Evolutionary conservation across 805 yeast genomes (phyloP), one percentile per base, ranked within the genome.

Genomic region (Metschnikowia kofuensis): DNA sequence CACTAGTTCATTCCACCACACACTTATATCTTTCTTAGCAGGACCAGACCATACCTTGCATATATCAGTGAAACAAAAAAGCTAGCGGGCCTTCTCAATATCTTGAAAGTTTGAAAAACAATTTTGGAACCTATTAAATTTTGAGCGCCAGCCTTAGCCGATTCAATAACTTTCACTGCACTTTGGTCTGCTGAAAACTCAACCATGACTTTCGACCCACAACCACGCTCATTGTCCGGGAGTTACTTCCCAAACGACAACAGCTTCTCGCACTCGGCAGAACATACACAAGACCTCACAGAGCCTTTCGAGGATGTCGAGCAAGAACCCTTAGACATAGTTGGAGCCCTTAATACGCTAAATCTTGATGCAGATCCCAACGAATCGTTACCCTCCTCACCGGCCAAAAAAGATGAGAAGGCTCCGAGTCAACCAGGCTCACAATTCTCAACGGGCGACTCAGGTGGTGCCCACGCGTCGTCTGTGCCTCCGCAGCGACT

Each of bases 281-380:
- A 30, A 9, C 48, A 50, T 12, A 30, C 57, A 15, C 21, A 47
- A 11, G 52, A 31, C 26, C 35, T 45, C 12, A 44, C 36, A 27
- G 52, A 44, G 9, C 44, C 53, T 13, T 50, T 50, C 30, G 50
- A 50, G 15, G 53, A 47, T 10, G 48, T 45, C 14, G 35, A 53
- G 26, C 41, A 48, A 14, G 68, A 64, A 28, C 55, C 54, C 28
- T 63, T 72, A 58, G 81, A 77, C 51, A 69, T 78, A 39, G 78
- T 74, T 28, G 77, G 78, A 13, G 80, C 80, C 16, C 61, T 78
- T 38, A 74, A 72, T 41, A 72, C 73, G 37, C 64, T 78, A 40
- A 71, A 76, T 58, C 65, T 78, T 47, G 79, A 70, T 44, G 75
- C 66, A n/a, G 73, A 75, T 32, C 56, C 65, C 49, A 51, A 38